A percentile compares a stretch with the other conserved stretches of the same genome.
phyloP scores from a whole-genome alignment of 2,329 filamentous ascomycete species.

The Aspergillus chevalieri region DNA sequence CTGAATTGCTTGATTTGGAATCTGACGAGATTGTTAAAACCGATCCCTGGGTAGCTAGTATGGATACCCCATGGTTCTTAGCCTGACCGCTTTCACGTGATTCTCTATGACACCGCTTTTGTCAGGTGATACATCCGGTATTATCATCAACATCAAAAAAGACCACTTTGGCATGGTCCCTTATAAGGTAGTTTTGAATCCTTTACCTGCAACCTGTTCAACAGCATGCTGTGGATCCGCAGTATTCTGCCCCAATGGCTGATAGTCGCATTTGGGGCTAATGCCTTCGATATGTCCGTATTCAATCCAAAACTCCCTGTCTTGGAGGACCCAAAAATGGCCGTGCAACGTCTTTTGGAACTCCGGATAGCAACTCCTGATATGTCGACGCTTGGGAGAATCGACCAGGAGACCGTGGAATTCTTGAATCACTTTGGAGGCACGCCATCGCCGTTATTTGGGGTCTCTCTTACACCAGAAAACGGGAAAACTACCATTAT shows the following conservation, averaged over 20 bases:
- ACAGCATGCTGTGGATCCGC: slow-evolving; percentile 22
- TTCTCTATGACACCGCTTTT: neutral
- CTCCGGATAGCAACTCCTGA: slow-evolving; percentile 46
- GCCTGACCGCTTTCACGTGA: neutral
- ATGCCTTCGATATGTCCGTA: slow-evolving; percentile 27
- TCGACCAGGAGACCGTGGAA: slow-evolving; percentile 47
- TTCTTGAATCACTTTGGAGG: slow-evolving; percentile 58
- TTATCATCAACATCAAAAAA: neutral
- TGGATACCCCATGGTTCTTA: neutral
- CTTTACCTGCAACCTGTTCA: neutral
- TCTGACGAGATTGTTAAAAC: neutral
- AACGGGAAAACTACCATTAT: slow-evolving; percentile 28
- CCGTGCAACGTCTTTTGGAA: slow-evolving; percentile 36
- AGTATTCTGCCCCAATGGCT: slow-evolving; percentile 22
- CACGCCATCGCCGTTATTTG: slow-evolving; percentile 48
- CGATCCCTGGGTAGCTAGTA: no score
- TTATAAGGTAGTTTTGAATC: neutral
- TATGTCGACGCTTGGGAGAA: slow-evolving; percentile 35
- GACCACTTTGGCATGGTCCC: neutral
- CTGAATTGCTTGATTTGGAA: neutral
- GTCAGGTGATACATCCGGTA: neutral
- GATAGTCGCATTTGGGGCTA: slow-evolving; percentile 19
- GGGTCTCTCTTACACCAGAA: slow-evolving; percentile 16
- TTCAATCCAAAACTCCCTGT: slow-evolving; percentile 11
- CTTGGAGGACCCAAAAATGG: slow-evolving; percentile 8